phyloP scores from a whole-genome alignment of 352 stramenopile genomes.

The Globisporangium ultimum region DNA sequence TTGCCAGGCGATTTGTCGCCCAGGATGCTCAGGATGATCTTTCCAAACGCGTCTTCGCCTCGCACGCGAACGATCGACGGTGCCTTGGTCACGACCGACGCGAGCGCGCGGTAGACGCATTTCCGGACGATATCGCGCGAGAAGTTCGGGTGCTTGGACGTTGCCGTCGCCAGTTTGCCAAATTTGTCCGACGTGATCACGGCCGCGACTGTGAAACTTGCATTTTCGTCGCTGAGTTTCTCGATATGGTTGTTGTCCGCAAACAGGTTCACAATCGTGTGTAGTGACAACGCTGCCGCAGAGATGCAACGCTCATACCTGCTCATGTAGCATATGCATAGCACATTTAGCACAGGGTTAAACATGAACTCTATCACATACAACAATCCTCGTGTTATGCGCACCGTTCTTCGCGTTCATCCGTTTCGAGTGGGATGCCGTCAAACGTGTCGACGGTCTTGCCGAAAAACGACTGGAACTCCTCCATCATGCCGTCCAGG shows the following conservation, averaged over 20 bases:
- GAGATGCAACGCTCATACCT: constrained; percentile 62
- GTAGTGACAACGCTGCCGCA: constrained; percentile 51
- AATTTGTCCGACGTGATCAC: constrained; percentile 68
- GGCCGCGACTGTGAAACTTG: constrained; percentile 33
- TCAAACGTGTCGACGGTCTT: constrained; percentile 63
- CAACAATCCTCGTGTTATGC: constrained; percentile 3
- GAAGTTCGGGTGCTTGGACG: constrained; percentile 79
- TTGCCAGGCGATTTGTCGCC: constrained; percentile 69
- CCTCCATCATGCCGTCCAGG: constrained; percentile 44
- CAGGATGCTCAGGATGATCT: constrained; percentile 63
- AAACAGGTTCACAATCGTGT: constrained; percentile 56
- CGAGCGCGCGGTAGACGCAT: constrained; percentile 55
- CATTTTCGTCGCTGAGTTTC: constrained; percentile 35
- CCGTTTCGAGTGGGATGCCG: constrained; percentile 46
- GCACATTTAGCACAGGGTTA: background rate
- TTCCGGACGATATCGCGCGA: constrained; percentile 63
- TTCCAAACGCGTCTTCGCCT: constrained; percentile 56
- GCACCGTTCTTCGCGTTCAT: constrained; percentile 72
- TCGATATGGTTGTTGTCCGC: constrained; percentile 29
- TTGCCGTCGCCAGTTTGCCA: constrained; percentile 39
- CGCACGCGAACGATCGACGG: constrained; percentile 36
- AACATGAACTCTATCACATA: background rate
- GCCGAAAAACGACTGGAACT: constrained; percentile 59
- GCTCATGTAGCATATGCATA: background rate
- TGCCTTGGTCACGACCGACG: constrained; percentile 42